A percentile compares a stretch with the other conserved stretches of the same genome.
These are phyloP conservation scores for Orbilia ellipsospora DNA, from an alignment of 2,329 filamentous ascomycete genomes.

Conservation along the genomic window DNA sequence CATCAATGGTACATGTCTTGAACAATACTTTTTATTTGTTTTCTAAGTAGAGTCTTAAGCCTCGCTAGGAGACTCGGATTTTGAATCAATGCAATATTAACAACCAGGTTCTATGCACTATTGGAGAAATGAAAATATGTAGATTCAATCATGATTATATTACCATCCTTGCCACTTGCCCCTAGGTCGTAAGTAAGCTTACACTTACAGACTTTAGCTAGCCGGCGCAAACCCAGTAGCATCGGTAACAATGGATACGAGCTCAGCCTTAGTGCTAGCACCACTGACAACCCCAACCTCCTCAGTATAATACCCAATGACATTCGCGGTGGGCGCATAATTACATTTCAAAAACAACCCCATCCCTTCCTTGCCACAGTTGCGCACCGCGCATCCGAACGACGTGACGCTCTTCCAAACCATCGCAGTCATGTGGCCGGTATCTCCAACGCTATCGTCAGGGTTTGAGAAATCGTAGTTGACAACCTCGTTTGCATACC, in stretches of 20 bases:
- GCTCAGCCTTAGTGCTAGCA: constrained; percentile 20
- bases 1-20: no score
- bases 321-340: constrained; percentile 40
- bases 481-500: constrained; percentile 53
- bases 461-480: constrained; percentile 47
- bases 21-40: no score
- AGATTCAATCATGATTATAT: no score
- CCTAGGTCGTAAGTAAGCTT: neutral
- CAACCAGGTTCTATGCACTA: no score
- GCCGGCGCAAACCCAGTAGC: constrained; percentile 44
- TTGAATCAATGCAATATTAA: no score
- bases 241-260: constrained; percentile 27
- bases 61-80: no score
- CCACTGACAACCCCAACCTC: constrained; percentile 44
- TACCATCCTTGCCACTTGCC: no score
- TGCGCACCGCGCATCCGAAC: constrained; percentile 47
- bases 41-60: no score
- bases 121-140: no score
- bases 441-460: constrained; percentile 22
- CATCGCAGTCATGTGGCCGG: constrained; percentile 53
- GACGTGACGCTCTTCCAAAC: constrained; percentile 46
- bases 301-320: constrained; percentile 39
- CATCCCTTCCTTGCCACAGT: constrained; percentile 39
- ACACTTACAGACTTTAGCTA: neutral
- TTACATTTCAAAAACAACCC: constrained; percentile 52